These are phyloP conservation scores for Porphyrellus cyaneotinctus DNA, from an alignment of 768 basidiomycete genomes.

Conservation along the genomic window DNA sequence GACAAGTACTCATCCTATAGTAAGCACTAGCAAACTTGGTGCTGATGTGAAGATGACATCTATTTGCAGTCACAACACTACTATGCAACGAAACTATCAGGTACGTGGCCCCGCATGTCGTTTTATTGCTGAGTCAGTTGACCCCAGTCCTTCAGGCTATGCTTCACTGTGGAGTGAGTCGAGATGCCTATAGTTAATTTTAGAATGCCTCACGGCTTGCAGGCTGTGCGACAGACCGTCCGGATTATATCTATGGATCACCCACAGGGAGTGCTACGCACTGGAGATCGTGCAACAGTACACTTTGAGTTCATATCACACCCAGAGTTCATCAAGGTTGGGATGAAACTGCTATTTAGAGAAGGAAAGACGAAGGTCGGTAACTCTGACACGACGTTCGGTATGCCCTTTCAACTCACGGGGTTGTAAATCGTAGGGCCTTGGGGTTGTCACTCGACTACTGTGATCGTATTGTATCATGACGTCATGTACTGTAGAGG, in stretches of 20 bases:
- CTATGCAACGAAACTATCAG: conserved; percentile 90
- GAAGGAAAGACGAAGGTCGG: conserved; percentile 93
- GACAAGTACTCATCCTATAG: conserved; percentile 91
- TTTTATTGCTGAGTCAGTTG: background rate
- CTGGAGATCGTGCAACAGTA: conserved; percentile 93
- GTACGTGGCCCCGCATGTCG: conserved; percentile 36
- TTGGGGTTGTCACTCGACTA: conserved; percentile 71
- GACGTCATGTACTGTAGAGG: conserved; percentile 20
- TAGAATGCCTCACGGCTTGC: conserved; percentile 5
- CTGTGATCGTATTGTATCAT: conserved; percentile 35
- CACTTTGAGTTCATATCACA: conserved; percentile 91
- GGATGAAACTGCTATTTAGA: conserved; percentile 89
- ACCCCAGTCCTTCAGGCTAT: conserved; percentile 52
- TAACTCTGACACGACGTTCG: conserved; percentile 2
- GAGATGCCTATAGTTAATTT: background rate
- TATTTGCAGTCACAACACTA: conserved; percentile 74
- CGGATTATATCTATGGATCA: conserved; percentile 89
- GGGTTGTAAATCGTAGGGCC: conserved; percentile 44
- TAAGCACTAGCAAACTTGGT: conserved; percentile 35
- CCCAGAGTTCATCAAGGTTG: conserved; percentile 88
- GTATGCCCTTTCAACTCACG: conserved; percentile 8
- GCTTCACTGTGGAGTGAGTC: conserved; percentile 83
- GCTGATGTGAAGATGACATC: conserved; percentile 2
- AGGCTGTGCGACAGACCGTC: conserved; percentile 91
- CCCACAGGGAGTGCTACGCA: conserved; percentile 83